phyloP scores from a whole-genome alignment of 2,329 filamentous ascomycete genomes.

The Ophiocordyceps camponoti-leonardi region DNA sequence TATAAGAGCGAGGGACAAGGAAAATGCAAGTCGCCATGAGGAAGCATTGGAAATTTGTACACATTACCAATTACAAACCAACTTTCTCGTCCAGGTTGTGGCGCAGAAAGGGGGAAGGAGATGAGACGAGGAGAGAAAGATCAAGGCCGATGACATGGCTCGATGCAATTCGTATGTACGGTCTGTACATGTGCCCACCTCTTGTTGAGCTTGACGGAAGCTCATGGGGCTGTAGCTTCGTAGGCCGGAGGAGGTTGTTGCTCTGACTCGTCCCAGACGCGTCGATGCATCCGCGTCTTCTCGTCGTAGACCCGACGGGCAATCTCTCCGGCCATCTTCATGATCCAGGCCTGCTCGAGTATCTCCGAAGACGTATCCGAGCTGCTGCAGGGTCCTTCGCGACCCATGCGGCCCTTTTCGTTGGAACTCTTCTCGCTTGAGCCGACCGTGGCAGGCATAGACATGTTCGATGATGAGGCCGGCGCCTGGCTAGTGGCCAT shows the following conservation, averaged over 20 bases:
- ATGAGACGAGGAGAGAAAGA: not conserved
- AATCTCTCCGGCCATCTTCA: constrained; percentile 89
- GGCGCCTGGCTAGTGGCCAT: not conserved
- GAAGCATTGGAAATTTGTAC: not conserved
- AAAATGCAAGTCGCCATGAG: not conserved
- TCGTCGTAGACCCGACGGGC: constrained; percentile 76
- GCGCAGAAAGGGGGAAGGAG: not conserved
- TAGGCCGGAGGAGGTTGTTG: constrained; percentile 45
- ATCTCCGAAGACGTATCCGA: constrained; percentile 42
- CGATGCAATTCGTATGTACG: constrained; percentile 4
- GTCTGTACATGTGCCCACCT: constrained; percentile 4
- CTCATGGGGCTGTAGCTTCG: constrained; percentile 28
- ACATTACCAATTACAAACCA: not conserved
- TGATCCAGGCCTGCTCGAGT: constrained; percentile 69
- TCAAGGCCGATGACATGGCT: not conserved
- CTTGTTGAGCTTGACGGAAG: constrained; percentile 1
- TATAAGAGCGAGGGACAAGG: not conserved
- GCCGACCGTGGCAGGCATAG: not conserved
- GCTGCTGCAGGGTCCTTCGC: constrained; percentile 13
- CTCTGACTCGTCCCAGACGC: constrained; percentile 30
- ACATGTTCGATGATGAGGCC: not conserved
- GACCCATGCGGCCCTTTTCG: constrained; percentile 12
- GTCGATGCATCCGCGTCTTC: constrained; percentile 34
- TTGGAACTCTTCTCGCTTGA: constrained; percentile 13
- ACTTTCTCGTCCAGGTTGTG: not conserved